Evolutionary conservation across 1,284 basidiomycete species (phyloP), one percentile per base, ranked within the genome.

Genomic region (Ceratobasidium theobromae): DNA sequence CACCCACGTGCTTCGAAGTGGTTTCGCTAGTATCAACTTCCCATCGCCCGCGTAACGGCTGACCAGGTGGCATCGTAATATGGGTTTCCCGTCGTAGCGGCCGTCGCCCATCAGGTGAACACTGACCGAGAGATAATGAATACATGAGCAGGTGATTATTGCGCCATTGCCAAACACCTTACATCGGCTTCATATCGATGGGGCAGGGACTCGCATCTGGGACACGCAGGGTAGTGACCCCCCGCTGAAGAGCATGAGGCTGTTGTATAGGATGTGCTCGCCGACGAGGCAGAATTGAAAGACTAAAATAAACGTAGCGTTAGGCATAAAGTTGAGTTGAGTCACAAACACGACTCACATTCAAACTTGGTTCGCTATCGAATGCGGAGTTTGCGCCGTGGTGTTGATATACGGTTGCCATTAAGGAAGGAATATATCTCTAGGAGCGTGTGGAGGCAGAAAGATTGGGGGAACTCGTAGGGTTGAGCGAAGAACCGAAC

Each of bases 151-250:
- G 9, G 32, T 8, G 55, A 21, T 12, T 38, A 23, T 51, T 25
- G 11, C 45, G 6, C 27, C 12, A n/a, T 30, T 40, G 35, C 3
- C 14, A 23, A 27, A 25, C 33, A 4, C 21, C 58, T 52, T 25
- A 52, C 58, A 52, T 64, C 58, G 35, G 58, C 58, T 38, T 64
- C 58, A 25, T 64, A 64, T 16, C 58, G 46, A 27, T 64, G 48
- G 11, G 58, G 58, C 27, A 51, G 43, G 23, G 58, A 52, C 52
- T 64, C 35, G 35, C 58, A 64, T 27, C 58, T 51, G 16, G 58
- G 58, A 43, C 58, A 64, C 25, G 58, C 58, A 52, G 58, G 58
- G 18, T 64, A 64, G 49, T 64, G 58, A n/a, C 27, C 55, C 18
- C 48, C 35, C 23, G 48, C n/a, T 8, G 58, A 52, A 9, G 58